These are phyloP conservation scores for Podospora sp. DNA, from an alignment of 495 filamentous ascomycete genomes.

Conservation along the genomic window DNA sequence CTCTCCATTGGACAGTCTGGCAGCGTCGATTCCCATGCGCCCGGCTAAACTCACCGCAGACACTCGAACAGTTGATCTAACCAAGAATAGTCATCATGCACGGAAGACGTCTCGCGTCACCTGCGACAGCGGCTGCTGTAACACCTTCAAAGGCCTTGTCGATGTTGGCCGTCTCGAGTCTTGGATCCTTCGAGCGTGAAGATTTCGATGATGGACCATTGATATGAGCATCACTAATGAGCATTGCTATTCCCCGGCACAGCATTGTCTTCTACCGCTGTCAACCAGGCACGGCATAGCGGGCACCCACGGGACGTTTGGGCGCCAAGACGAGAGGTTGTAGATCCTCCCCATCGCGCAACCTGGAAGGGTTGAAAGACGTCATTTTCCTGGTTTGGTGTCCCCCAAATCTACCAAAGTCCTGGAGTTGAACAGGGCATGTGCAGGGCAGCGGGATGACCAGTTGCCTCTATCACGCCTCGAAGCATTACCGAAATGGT, in stretches of 20 bases:
- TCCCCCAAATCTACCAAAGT: neutral
- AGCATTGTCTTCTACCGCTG: neutral
- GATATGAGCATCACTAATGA: neutral
- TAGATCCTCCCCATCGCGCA: conserved; percentile 9
- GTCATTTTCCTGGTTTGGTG: neutral
- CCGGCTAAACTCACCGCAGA: conserved; percentile 27
- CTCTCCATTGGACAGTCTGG: neutral
- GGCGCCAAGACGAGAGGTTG: conserved; percentile 17
- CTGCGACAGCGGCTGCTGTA: conserved; percentile 19
- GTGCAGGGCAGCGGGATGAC: too few relatives aligned
- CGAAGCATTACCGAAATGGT: neutral
- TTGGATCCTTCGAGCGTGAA: neutral
- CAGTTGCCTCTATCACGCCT: neutral
- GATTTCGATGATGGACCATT: neutral
- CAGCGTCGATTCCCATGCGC: conserved; percentile 12
- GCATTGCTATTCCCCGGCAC: neutral
- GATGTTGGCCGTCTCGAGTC: neutral
- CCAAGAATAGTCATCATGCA: neutral
- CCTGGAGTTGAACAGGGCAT: neutral
- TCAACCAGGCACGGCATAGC: neutral
- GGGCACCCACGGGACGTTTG: neutral
- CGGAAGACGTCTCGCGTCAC: conserved; percentile 1
- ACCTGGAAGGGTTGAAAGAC: neutral
- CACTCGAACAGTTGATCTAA: conserved; percentile 15
- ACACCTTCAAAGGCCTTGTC: neutral